Percentiles rank a stretch among this genome's conserved stretches.
These are phyloP conservation scores for Leptodontidium sp. DNA, from an alignment of 2,329 filamentous ascomycete species.

Conservation along the genomic window DNA sequence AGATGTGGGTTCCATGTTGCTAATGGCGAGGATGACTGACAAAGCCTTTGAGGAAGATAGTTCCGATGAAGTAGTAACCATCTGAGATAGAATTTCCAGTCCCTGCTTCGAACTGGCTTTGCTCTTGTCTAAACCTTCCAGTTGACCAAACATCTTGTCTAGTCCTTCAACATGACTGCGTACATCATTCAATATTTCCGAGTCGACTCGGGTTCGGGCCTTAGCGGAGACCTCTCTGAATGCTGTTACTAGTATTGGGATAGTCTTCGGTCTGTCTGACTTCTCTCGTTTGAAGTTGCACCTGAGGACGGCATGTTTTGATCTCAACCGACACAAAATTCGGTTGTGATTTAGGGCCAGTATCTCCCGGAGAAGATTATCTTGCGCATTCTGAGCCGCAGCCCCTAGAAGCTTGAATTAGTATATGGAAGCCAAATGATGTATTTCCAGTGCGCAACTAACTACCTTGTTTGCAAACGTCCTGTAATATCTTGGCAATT, in stretches of 20 bases:
- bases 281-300: slow-evolving; percentile 14
- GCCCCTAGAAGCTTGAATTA: slow-evolving; percentile 13
- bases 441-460: neutral
- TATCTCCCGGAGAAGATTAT: slow-evolving; percentile 21
- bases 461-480: slow-evolving; percentile 10
- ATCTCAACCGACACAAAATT: slow-evolving; percentile 29
- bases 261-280: slow-evolving; percentile 21
- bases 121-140: neutral
- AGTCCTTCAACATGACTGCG: neutral
- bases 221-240: neutral
- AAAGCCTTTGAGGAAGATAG: neutral
- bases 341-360: slow-evolving; percentile 26
- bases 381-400: slow-evolving; percentile 1
- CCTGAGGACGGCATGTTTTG: neutral
- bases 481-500: slow-evolving; percentile 22
- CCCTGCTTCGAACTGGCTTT: neutral
- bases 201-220: too few species aligned
- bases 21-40: neutral
- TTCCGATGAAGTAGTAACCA: neutral
- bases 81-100: neutral
- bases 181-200: neutral
- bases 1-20: neutral
- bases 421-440: slow-evolving; percentile 7
- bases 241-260: slow-evolving; percentile 18
- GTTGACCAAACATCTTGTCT: neutral